Base-by-base conservation (phyloP, 768 basidiomycete species). In the Dacryopinax primogenitus region DNA sequence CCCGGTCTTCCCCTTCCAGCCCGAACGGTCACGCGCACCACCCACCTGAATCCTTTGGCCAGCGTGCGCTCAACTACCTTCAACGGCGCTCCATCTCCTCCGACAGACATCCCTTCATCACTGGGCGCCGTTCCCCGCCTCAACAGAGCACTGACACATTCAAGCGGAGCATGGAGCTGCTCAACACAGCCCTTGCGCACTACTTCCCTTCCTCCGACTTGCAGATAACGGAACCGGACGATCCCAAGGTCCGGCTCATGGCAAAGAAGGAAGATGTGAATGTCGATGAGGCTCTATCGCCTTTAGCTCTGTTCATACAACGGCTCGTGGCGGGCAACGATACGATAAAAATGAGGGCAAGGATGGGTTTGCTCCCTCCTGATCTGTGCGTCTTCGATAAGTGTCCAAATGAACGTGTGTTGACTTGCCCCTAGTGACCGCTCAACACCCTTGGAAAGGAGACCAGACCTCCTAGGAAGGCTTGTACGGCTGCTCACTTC, bases 261-360 rank as follows among this genome's bases (percentile, higher is more conserved):
- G 78, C 77, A 66, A 80, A 78, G 69, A 72, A 73, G 33, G 84
- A 85, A 2, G 85, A 84, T 15, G 77, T 82, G 58, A 76, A 82
- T 28, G 72, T 94, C 39, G 93, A 97, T 70, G 92, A 95, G 63
- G 72, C 84, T 0, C 76, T 94, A 36, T 80, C 85, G 2, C 93
- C 93, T 1, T 76, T 96, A 12, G 79, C 87, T 26, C 76, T 94
- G 15, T 80, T 98, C 37, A 73, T 96, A 61, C 82, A 85, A 4
- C 82, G 86, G 66, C 75, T 92, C 39, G 87, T 86, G 67, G 73
- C 79, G 18, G 87, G 82, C 1, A 85, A 88, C 69, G 83, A 84
- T 64, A 76, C 73, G 1, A 80, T 82, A 18, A 80, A 86, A 65
- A 64, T 74, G 36, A 78, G 83, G 28, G 73, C 90, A 66, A 81